These are phyloP conservation scores for Vigna trinervia DNA, from an alignment of 306 rosid species.

Conservation along the genomic window DNA sequence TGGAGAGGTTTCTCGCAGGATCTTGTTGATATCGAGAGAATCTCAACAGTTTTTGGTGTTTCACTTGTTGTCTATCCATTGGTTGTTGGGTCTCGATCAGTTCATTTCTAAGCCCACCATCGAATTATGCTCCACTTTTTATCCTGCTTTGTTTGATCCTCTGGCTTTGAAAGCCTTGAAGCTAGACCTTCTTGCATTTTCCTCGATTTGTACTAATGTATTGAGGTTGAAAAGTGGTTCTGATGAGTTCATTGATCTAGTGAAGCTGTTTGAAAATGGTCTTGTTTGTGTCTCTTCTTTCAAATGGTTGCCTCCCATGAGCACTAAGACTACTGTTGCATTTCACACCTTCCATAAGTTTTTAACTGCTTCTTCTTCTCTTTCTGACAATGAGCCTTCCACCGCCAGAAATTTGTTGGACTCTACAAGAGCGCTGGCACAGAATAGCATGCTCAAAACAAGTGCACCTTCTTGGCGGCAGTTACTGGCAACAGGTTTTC, in stretches of 20 bases:
- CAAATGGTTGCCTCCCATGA: constrained; percentile 87
- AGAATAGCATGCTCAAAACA: too few relatives aligned
- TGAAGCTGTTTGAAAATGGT: constrained; percentile 76
- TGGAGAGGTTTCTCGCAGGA: constrained; percentile 63
- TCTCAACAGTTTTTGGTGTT: constrained; percentile 75
- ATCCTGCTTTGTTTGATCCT: constrained; percentile 83
- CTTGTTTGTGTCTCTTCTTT: constrained; percentile 83
- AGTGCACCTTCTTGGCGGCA: too few relatives aligned
- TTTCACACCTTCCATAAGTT: constrained; percentile 79
- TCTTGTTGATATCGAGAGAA: constrained; percentile 73
- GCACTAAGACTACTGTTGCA: constrained; percentile 79
- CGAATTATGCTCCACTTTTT: constrained; percentile 57
- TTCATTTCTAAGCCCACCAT: constrained; percentile 52
- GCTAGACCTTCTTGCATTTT: constrained; percentile 87
- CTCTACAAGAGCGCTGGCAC: constrained; percentile 24
- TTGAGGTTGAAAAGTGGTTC: constrained; percentile 52
- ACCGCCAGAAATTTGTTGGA: constrained; percentile 66
- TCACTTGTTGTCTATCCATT: constrained; percentile 81
- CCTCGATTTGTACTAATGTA: constrained; percentile 47
- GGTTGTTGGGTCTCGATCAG: constrained; percentile 84
- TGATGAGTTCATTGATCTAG: constrained; percentile 45
- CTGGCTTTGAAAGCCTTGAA: constrained; percentile 88
- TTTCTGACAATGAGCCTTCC: constrained; percentile 67
- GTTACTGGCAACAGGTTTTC: too few relatives aligned
- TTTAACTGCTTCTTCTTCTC: constrained; percentile 78